Evolutionary conservation across 2,329 filamentous ascomycete genomes (phyloP), one percentile per base, ranked within the genome.

Genomic region (Trichocomaceae sp.): DNA sequence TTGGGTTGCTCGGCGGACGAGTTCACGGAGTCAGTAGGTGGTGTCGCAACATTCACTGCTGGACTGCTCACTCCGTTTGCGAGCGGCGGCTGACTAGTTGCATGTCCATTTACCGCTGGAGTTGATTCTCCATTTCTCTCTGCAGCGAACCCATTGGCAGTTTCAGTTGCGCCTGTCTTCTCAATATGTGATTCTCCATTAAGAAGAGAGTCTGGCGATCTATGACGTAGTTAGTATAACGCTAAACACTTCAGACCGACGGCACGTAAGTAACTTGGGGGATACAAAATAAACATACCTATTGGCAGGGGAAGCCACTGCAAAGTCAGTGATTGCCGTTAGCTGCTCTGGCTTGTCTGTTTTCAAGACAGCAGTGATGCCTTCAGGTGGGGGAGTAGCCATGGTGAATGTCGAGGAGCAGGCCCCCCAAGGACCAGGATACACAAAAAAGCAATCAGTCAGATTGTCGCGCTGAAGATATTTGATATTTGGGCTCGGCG

Each of bases 351-450:
- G 67, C 64, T 72, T 73, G 58, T 72, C 69, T 64, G 72, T 69
- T 65, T 70, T 72, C 37, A 69, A 52, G 37, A 65, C 55, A 55
- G 67, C 61, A 62, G 67, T 57, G 56, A 45, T 45, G 29, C 64
- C 69, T 67, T 74, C 72, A 50, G 71, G 70, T 62, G 72, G 72
- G 64, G 72, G 71, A 50, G 72, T 74, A 63, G 71, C 72, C 72
- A 74, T 74, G 45, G 44, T 63, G 59, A 60, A 59, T 56, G 51
- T 59, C 58, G 54, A 57, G 42, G 23, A 46, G 49, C 58, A 56
- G 60, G 59, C 59, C 64, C 59, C 54, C 55, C 56, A 53, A 47
- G 51, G 62, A 60, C 62, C 62, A 59, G 39, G 59, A 66, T 67
- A 65, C 62, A 61, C 42, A 23, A 23, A 45, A 31, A 19, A n/a